Percentiles rank a stretch among this genome's conserved stretches.
Conservation (phyloP, 2,329 filamentous ascomycete species). For the Aspergillus texensis region DNA sequence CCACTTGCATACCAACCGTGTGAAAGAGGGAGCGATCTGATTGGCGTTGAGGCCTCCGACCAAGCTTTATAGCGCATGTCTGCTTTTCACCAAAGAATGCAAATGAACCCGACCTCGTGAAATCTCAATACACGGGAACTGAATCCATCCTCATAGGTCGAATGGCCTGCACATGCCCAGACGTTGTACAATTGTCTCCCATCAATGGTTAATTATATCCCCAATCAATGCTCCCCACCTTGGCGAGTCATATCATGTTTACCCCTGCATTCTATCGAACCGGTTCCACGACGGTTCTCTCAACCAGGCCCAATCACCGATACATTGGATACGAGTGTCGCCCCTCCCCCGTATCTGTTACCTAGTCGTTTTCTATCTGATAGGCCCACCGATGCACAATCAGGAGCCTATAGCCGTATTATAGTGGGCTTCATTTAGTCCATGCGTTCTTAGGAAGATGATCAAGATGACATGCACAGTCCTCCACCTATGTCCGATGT, state of each 20-base stretch:
- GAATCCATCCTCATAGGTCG: neutral
- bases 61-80: slow-evolving; percentile 23
- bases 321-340: slow-evolving; percentile 11
- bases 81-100: neutral
- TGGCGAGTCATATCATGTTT: neutral
- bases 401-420: neutral
- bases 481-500: neutral
- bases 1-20: slow-evolving; percentile 15
- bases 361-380: slow-evolving; percentile 2
- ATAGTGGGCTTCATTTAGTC: neutral
- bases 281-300: slow-evolving; percentile 1
- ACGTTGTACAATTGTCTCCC: slow-evolving; percentile 1
- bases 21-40: slow-evolving; percentile 2
- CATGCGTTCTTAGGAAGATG: neutral
- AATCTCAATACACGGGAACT: neutral
- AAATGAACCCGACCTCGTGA: neutral
- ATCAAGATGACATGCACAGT: neutral
- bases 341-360: neutral
- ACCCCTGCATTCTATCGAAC: slow-evolving; percentile 13
- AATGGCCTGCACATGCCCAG: neutral
- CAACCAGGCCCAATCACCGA: slow-evolving; percentile 1
- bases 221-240: neutral
- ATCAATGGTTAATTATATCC: neutral
- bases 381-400: neutral
- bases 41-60: slow-evolving; percentile 14